Evolutionary conservation across 2,329 filamentous ascomycete species (phyloP), one percentile per base, ranked within the genome.

Genomic region (Cercospora citrullina): DNA sequence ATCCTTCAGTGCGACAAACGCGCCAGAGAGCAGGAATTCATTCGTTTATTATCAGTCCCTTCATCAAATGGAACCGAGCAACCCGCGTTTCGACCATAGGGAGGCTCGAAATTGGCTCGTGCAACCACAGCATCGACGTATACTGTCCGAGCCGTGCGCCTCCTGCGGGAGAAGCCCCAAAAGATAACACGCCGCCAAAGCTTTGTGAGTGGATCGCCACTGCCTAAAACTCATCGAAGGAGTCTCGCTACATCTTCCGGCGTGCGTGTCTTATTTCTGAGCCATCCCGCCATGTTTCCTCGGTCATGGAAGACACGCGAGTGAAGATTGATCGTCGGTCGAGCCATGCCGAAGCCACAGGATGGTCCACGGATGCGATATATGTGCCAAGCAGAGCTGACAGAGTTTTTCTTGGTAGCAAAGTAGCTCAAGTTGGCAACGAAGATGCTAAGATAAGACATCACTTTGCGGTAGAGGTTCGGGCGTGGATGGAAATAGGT

Each of bases 351-450:
- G 48, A 23, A 28, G 48, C 48, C 48, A 55, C 23, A 28, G 48
- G 26, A 23, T 30, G 45, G 45, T 23, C 18, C 45, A 48, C 18
- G 45, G 45, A 48, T 10, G 14, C 48, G 21, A 28, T 26, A 5
- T 28, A n/a, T 16, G 23, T 28, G 48, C 64, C 67, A 69, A 3
- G 66, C 60, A 33, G 71, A 71, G 63, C 66, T 30, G 23, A 42
- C 48, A 30, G 4, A 16, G 23, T 28, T 5, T 45, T 48, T 48
- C 42, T 48, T 18, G 42, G 18, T 48, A 18, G 18, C 42, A 48
- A 48, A 48, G n/a, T 48, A 42, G 45, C 18, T 23, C 45, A 23
- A 23, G 76, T 79, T 66, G 77, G 77, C 57, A 76, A 75, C 65
- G 45, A 66, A 57, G 64, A 71, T 42, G 61, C 39, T 60, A 30